Evolutionary conservation across 2,329 filamentous ascomycete genomes (phyloP).

Genomic region (Aspergillus piperis): DNA sequence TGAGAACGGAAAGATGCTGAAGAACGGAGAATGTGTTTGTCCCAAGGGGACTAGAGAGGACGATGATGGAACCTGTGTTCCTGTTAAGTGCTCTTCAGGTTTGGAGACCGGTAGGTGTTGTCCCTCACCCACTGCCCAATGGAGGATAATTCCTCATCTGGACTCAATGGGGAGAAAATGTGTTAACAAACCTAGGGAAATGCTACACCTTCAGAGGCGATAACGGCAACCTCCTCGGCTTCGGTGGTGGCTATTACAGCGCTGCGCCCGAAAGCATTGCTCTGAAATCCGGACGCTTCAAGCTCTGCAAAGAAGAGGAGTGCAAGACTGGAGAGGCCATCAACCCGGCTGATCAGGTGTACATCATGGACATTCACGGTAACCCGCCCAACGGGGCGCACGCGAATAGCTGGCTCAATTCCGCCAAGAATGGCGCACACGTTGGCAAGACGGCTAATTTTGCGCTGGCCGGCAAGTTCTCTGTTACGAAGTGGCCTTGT

Average conservation of each 20-base stretch:
- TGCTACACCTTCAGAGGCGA: slow-evolving; percentile 16
- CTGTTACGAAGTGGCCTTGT: slow-evolving; percentile 15
- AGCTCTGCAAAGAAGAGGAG: slow-evolving; percentile 14
- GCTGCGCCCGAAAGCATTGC: slow-evolving; percentile 8
- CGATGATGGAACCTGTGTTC: slow-evolving; percentile 1
- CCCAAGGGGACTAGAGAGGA: not conserved
- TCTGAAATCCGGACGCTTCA: slow-evolving; percentile 15
- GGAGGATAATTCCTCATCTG: too few species aligned
- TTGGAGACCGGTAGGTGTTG: slow-evolving; percentile 6
- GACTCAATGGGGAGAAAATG: not conserved
- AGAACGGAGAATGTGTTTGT: slow-evolving; percentile 14
- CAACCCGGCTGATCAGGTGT: slow-evolving; percentile 9
- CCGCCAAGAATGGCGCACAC: slow-evolving; percentile 12
- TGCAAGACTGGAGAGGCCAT: slow-evolving; percentile 4
- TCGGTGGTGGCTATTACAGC: slow-evolving; percentile 10
- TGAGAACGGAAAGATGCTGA: slow-evolving; percentile 11
- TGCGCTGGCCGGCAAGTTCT: slow-evolving; percentile 10
- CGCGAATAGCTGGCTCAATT: slow-evolving; percentile 14
- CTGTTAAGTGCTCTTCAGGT: slow-evolving; percentile 7
- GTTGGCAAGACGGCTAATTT: slow-evolving; percentile 13
- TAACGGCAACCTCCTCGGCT: slow-evolving; percentile 16
- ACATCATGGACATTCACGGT: slow-evolving; percentile 15
- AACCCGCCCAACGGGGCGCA: slow-evolving; percentile 8
- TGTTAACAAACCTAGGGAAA: slow-evolving; percentile 10
- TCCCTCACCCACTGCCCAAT: too few species aligned